phyloP scores from a whole-genome alignment of 306 rosid genomes.

The Rubus idaeus region DNA sequence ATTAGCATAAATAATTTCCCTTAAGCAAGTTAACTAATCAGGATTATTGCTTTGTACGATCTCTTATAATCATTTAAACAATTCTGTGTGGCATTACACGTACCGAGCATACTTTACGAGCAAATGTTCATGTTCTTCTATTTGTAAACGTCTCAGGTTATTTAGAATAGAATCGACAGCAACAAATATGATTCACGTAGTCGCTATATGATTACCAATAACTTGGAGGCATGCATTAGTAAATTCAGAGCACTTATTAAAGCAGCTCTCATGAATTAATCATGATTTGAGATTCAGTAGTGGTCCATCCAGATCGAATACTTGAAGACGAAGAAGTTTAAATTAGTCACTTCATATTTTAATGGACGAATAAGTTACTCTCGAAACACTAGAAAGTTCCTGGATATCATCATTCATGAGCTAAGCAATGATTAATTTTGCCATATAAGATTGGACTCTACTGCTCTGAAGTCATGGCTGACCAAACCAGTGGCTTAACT shows the following conservation, averaged over 20 bases:
- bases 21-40: slow-evolving; percentile 10
- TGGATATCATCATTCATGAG: too few species aligned
- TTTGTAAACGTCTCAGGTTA: not conserved
- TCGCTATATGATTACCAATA: not conserved
- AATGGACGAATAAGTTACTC: too few species aligned
- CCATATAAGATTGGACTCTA: too few species aligned
- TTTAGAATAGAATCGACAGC: not conserved
- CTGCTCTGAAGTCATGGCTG: too few species aligned
- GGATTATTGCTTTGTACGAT: not conserved
- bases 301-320: too few species aligned
- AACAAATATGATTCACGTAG: slow-evolving; percentile 4
- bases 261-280: not conserved
- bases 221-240: not conserved
- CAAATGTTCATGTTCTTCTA: not conserved
- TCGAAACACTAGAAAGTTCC: too few species aligned
- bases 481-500: too few species aligned
- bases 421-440: too few species aligned
- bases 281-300: too few species aligned
- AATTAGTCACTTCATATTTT: too few species aligned
- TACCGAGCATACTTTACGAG: not conserved
- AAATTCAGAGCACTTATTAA: not conserved
- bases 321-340: too few species aligned
- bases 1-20: not conserved
- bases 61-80: not conserved
- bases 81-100: not conserved